Conservation (phyloP, 305 asterid species). For the Fraxinus nigra region DNA sequence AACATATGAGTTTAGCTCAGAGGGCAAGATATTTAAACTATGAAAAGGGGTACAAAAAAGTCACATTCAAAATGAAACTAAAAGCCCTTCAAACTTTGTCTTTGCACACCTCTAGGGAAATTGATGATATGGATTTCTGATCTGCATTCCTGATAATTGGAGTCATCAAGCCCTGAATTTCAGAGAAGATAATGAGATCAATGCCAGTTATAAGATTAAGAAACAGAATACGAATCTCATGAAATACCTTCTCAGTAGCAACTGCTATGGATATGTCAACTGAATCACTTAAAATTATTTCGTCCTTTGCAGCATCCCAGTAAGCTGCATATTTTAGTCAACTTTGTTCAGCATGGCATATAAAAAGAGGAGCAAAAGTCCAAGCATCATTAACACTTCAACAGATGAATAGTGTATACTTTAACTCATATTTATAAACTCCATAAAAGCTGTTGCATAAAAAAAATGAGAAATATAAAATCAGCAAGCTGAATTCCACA, state of each 20-base stretch:
- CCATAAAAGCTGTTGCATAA: background rate
- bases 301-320: conserved; percentile 80
- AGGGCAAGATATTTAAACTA: background rate
- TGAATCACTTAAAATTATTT: conserved; percentile 61
- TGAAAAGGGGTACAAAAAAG: conserved; percentile 1
- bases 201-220: conserved; percentile 18
- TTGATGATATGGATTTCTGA: conserved; percentile 90
- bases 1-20: conserved; percentile 4
- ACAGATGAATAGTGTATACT: conserved; percentile 11
- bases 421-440: conserved; percentile 1
- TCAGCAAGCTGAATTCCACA: conserved; percentile 16
- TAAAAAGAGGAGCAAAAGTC: conserved; percentile 16
- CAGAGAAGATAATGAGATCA: conserved; percentile 23
- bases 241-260: conserved; percentile 91
- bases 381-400: conserved; percentile 1
- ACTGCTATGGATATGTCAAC: conserved; percentile 97
- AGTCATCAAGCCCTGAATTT: conserved; percentile 91
- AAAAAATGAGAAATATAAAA: background rate
- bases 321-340: conserved; percentile 54
- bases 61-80: conserved; percentile 4
- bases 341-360: conserved; percentile 26
- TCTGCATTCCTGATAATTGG: conserved; percentile 95
- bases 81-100: conserved; percentile 18
- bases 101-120: conserved; percentile 74
- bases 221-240: conserved; percentile 19